Base-by-base conservation (phyloP, 2,329 filamentous ascomycete species). In the Ceratocystiopsis brevicomis region DNA sequence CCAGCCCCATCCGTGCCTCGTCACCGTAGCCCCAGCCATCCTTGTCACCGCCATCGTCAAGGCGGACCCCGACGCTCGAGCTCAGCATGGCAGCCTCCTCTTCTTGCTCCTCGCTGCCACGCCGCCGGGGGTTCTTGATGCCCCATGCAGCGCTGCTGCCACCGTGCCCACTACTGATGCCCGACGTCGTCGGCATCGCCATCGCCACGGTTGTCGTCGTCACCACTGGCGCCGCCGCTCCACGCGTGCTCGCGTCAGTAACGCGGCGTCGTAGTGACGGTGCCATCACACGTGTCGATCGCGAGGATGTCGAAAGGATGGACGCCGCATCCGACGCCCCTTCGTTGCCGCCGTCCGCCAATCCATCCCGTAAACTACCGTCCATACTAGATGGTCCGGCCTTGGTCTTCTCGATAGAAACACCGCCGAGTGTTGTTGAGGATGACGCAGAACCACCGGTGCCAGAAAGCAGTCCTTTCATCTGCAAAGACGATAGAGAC, bases 11-110 rank as follows among this genome's bases (percentile, higher is more conserved):
- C 53, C 79, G 69, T 19, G 81, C 76, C 54, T 93, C 85, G 56
- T 94, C 86, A 1, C 82, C 81, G 41, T 92, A 71, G 0, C 83
- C 82, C 77, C 85, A 86, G 70, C 63, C 76, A 51, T 70, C 74
- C 53, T 61, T 64, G 49, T 25, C 38, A 14, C 45, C 18, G 8
- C 25, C 19, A 5, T 36, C 13, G 42, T 39, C 25, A n/a, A 33
- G 66, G 59, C 49, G 67, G 56, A 50, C 67, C 65, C 69, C 65
- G 5, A 71, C 56, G 44, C 63, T 61, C 21, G 64, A 52, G 21
- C 62, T 61, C 39, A 71, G 53, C 34, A 57, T 52, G 34, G 58
- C 58, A 17, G 59, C 57, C 32, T 56, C 64, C 39, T 64, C 67
- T 42, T 65, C 60, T 43, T 60, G 62, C 38, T 59, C 57, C 35